These are phyloP conservation scores for Scleromitrula shiraiana DNA, from an alignment of 2,329 filamentous ascomycete genomes.

Conservation along the genomic window DNA sequence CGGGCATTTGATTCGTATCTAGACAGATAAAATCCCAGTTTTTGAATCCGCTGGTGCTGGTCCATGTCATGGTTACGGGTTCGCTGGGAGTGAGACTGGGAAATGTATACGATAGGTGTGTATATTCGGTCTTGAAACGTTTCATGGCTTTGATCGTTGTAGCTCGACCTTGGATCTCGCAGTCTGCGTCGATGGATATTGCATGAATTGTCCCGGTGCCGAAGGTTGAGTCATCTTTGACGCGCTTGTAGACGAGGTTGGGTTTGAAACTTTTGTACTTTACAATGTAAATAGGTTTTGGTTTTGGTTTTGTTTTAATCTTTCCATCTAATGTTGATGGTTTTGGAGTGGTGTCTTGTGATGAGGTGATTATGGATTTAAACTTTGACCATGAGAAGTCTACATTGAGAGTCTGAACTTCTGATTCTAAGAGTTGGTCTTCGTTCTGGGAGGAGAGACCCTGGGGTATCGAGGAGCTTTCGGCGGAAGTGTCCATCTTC, in stretches of 20 bases:
- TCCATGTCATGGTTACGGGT: slow-evolving; percentile 12
- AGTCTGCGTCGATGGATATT: slow-evolving; percentile 14
- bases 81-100: slow-evolving; percentile 9
- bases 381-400: slow-evolving; percentile 18
- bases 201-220: slow-evolving; percentile 12
- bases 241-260: slow-evolving; percentile 9
- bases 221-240: background rate
- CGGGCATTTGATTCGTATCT: background rate
- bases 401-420: slow-evolving; percentile 8
- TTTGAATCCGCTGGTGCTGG: background rate
- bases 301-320: no score
- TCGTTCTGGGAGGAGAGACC: no score
- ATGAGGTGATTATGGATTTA: slow-evolving; percentile 9
- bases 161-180: slow-evolving; percentile 7
- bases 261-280: slow-evolving; percentile 12
- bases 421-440: no score
- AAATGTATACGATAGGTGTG: slow-evolving; percentile 11
- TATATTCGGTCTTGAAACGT: slow-evolving; percentile 14
- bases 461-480: no score
- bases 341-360: background rate
- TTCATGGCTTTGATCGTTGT: slow-evolving; percentile 14
- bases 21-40: slow-evolving; percentile 5
- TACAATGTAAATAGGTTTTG: slow-evolving; percentile 14
- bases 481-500: no score
- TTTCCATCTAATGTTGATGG: no score